These are phyloP conservation scores for Rhytidiadelphus loreus DNA, from an alignment of 225 moss, liverwort and hornwort species.

Conservation along the genomic window DNA sequence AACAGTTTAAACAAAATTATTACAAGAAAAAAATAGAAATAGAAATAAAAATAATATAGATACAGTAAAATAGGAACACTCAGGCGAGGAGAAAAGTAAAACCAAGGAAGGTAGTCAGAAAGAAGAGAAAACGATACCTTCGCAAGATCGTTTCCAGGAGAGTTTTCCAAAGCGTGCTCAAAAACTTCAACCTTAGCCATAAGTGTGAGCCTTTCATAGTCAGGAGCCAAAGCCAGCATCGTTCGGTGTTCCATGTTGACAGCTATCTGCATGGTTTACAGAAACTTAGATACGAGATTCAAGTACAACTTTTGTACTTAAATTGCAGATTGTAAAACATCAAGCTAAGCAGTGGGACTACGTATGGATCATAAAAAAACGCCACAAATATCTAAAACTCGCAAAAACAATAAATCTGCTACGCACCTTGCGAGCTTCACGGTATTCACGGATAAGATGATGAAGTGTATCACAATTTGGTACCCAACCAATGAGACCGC, in stretches of 20 bases:
- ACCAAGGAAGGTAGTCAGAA: background rate
- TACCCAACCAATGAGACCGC: slow-evolving; percentile 98
- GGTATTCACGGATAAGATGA: slow-evolving; percentile 89
- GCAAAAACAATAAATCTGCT: background rate
- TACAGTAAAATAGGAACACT: background rate
- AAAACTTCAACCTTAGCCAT: slow-evolving; percentile 99
- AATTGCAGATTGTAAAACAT: background rate
- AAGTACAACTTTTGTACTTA: background rate
- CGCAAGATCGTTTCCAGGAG: slow-evolving; percentile 82
- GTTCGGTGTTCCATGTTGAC: slow-evolving; percentile 85
- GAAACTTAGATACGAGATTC: background rate
- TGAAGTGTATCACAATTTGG: slow-evolving; percentile 98
- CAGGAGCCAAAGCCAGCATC: slow-evolving; percentile 92
- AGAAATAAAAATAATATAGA: background rate
- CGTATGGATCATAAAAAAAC: background rate
- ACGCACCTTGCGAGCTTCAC: slow-evolving; percentile 76
- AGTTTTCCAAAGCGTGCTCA: slow-evolving; percentile 78
- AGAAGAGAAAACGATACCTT: slow-evolving; percentile 37
- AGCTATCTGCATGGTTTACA: slow-evolving; percentile 27
- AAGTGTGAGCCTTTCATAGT: slow-evolving; percentile 89
- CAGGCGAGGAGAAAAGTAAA: background rate
- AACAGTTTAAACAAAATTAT: background rate
- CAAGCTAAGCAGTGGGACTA: background rate
- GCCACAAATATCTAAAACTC: background rate
- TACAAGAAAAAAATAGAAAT: background rate